Conservation (phyloP, 148 eudicot genomes). For the Bassia scoparia region DNA sequence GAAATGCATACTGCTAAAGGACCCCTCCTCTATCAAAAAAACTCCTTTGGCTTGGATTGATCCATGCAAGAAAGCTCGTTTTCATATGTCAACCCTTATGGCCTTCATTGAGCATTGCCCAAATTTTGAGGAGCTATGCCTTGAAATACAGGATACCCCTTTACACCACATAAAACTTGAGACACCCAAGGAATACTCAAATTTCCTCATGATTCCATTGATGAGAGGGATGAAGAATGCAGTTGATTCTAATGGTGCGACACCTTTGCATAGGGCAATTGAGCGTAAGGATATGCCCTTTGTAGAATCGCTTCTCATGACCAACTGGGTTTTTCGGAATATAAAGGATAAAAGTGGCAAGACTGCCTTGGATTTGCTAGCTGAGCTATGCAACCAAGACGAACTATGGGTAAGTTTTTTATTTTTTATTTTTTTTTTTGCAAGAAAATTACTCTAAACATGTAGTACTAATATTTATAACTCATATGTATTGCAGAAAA, state of each 20-base stretch:
- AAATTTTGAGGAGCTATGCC: background rate
- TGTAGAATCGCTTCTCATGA: background rate
- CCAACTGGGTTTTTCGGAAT: background rate
- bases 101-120: constrained; percentile 1
- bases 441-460: too few relatives aligned
- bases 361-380: background rate
- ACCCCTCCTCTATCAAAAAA: background rate
- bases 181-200: background rate
- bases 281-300: background rate
- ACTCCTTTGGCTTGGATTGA: background rate
- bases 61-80: constrained; percentile 2
- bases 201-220: background rate
- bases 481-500: too few relatives aligned
- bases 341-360: background rate
- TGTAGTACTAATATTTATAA: too few relatives aligned
- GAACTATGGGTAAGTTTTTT: background rate
- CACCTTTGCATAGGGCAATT: constrained; percentile 1
- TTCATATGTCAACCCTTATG: background rate
- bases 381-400: background rate
- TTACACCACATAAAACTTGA: background rate
- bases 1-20: background rate
- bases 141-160: background rate
- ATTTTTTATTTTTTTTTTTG: too few relatives aligned
- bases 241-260: background rate
- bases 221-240: background rate